phyloP scores from a whole-genome alignment of 2,329 filamentous ascomycete genomes.

The Colletotrichum sp. region DNA sequence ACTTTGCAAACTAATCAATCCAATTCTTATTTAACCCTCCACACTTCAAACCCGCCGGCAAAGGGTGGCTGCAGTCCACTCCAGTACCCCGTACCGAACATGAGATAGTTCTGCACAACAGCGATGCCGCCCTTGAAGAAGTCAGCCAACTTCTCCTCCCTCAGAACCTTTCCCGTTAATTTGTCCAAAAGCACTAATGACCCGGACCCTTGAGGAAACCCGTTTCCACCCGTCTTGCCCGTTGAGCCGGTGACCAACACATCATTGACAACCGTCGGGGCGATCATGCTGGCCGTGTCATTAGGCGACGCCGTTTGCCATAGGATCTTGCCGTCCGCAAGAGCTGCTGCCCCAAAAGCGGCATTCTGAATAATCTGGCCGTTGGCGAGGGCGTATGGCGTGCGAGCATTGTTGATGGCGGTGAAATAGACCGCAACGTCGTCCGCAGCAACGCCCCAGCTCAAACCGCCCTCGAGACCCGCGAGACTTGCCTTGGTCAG shows the following conservation, averaged over 20 bases:
- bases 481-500: neutral
- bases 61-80: neutral
- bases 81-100: neutral
- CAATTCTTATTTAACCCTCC: neutral
- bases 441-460: neutral
- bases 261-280: neutral
- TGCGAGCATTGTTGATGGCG: neutral
- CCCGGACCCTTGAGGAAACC: neutral
- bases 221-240: neutral
- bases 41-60: neutral
- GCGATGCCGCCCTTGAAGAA: neutral
- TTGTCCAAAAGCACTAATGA: neutral
- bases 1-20: accelerated
- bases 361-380: neutral
- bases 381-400: neutral
- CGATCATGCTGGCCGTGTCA: neutral
- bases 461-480: neutral
- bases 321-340: neutral
- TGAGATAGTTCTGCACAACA: neutral
- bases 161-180: neutral
- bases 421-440: neutral
- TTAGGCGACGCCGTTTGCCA: neutral
- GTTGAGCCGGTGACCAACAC: neutral
- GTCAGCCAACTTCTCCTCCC: neutral
- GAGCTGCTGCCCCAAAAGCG: neutral